Evolutionary conservation across 2,329 filamentous ascomycete species (phyloP), one percentile per base, ranked within the genome.

Genomic region (Fusarium udum): DNA sequence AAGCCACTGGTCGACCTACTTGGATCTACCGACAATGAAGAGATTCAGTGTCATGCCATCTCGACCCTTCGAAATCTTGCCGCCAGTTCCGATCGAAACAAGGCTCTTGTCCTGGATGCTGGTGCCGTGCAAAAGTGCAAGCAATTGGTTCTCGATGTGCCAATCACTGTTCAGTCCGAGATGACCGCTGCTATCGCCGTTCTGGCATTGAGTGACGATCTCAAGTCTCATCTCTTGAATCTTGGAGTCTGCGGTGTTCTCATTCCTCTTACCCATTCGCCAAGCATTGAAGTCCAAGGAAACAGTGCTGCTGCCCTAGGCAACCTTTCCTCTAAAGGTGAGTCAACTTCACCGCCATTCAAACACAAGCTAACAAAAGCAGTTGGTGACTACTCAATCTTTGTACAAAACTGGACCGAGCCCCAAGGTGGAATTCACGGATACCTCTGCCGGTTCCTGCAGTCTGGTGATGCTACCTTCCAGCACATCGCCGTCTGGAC

Each of bases 161-260:
- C 96, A 0, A 88, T 98, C 55, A 95, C 93, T 43, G 96, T 99
- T 6, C 96, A 99, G 81, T 98, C 95, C 4, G 96, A 99, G 83
- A 99, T 99, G 96, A 99, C 96, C 9, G 96, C 96, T n/a, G 96
- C 96, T 3, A 98, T 99, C 82, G 96, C 96, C 42, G 96, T 99
- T 20, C 88, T 99, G 72, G 96, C 96, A 24, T 85, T 99, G 58
- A 98, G 95, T 77, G 96, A 99, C 78, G 96, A 99, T 73, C 88
- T 99, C 66, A 99, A 99, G 84, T 91, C 93, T 9, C 93, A 97
- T 79, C 88, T 99, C 18, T 85, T 99, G 61, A 95, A 94, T 69
- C 88, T 98, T 5, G 96, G 95, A 28, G 95, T 99, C 3, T 98
- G 98, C 79, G 96, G 98, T 79, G 95, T 98, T 18, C 85, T 99